Conservation (phyloP, 2,329 filamentous ascomycete genomes). For the Plenodomus lindquistii region DNA sequence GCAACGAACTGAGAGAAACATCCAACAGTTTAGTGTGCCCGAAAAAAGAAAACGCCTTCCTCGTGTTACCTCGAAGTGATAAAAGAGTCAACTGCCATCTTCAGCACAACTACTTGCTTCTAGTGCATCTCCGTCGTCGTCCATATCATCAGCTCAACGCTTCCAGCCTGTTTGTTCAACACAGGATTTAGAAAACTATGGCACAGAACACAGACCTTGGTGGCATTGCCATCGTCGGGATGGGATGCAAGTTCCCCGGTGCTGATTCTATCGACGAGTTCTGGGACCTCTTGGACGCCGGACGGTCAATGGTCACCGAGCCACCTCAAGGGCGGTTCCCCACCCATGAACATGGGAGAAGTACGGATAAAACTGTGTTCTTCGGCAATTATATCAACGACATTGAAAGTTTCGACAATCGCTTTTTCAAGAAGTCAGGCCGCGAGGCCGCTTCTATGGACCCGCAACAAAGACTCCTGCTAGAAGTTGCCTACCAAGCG, state of each 20-base stretch:
- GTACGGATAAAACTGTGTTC: not conserved
- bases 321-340: not conserved
- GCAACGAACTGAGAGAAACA: too few relatives aligned
- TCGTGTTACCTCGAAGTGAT: too few relatives aligned
- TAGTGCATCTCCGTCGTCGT: too few relatives aligned
- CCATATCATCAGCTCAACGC: too few relatives aligned
- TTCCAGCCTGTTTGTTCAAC: too few relatives aligned
- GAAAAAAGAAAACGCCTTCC: too few relatives aligned
- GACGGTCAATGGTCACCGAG: not conserved
- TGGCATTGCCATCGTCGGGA: not conserved
- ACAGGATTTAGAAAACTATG: too few relatives aligned
- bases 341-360: too few relatives aligned
- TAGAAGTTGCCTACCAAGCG: constrained; percentile 21
- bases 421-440: constrained; percentile 15
- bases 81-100: too few relatives aligned
- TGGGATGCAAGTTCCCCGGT: not conserved
- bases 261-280: not conserved
- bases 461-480: constrained; percentile 19
- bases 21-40: too few relatives aligned
- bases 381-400: not conserved
- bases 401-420: constrained; percentile 9
- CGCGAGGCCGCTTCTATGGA: constrained; percentile 22
- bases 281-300: not conserved
- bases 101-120: too few relatives aligned
- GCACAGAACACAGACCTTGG: too few relatives aligned